Evolutionary conservation across 1,284 basidiomycete genomes (phyloP).

Genomic region (Caloboletus firmus): DNA sequence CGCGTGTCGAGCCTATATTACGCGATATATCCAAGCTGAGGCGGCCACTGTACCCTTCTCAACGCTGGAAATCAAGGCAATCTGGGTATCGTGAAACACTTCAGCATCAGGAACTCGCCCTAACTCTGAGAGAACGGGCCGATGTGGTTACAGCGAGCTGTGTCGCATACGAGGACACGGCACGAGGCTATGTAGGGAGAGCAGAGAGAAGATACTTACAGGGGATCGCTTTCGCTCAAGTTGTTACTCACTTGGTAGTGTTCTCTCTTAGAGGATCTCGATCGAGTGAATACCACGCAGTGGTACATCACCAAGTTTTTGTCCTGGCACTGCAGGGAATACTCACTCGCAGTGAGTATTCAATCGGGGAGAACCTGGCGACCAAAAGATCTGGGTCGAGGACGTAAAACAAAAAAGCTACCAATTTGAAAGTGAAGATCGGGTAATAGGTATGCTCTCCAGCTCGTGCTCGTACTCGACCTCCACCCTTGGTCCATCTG

Average conservation of each 20-base stretch:
- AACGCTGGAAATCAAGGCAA: not conserved
- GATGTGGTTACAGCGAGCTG: not conserved
- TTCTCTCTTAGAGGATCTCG: not conserved
- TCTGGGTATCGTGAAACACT: not conserved
- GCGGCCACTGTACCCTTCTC: not conserved
- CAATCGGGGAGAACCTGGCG: not conserved
- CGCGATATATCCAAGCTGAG: not conserved
- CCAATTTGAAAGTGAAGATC: slow-evolving; percentile 60
- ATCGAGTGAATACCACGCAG: not conserved
- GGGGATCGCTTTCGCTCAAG: not conserved
- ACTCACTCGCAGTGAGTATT: not conserved
- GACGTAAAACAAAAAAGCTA: slow-evolving; percentile 33
- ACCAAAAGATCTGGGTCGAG: not conserved
- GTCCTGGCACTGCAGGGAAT: not conserved
- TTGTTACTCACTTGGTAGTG: not conserved
- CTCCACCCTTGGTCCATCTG: slow-evolving; percentile 81
- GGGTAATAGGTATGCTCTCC: slow-evolving; percentile 65
- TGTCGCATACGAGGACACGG: not conserved
- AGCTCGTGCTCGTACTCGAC: slow-evolving; percentile 95
- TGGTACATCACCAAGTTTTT: not conserved
- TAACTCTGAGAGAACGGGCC: not conserved
- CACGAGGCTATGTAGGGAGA: not conserved
- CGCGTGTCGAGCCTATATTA: not conserved
- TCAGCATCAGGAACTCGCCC: not conserved
- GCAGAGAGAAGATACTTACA: not conserved